Evolutionary conservation across 495 filamentous ascomycete genomes (phyloP).

Genomic region (Hypoxylon perforatum): DNA sequence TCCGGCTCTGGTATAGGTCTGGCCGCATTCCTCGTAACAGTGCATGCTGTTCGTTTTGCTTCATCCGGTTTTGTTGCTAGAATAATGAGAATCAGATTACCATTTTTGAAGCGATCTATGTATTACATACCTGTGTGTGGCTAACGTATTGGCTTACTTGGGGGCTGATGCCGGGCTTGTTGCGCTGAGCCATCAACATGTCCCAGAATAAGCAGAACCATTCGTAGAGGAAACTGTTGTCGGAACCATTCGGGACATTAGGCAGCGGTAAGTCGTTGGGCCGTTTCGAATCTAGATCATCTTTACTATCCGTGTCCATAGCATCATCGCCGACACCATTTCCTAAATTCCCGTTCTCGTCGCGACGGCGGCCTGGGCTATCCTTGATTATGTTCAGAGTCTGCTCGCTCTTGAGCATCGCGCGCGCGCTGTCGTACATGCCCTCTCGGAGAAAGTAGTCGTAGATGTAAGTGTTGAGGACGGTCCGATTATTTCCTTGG

Average conservation of each 20-base stretch:
- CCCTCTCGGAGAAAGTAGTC: constrained; percentile 90
- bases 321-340: constrained; percentile 83
- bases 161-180: constrained; percentile 62
- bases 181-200: constrained; percentile 82
- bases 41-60: constrained; percentile 73
- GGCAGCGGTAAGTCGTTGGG: constrained; percentile 84
- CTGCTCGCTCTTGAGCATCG: constrained; percentile 72
- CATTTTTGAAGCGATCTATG: neutral
- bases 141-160: constrained; percentile 75
- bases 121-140: constrained; percentile 78
- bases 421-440: constrained; percentile 82
- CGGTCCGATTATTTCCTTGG: constrained; percentile 54
- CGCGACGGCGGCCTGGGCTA: constrained; percentile 69
- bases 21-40: constrained; percentile 74
- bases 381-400: constrained; percentile 65
- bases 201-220: constrained; percentile 99
- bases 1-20: constrained; percentile 64
- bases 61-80: constrained; percentile 73
- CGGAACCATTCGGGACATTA: constrained; percentile 68
- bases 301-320: constrained; percentile 86
- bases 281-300: constrained; percentile 74
- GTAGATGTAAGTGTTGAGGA: constrained; percentile 96
- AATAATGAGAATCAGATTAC: constrained; percentile 3
- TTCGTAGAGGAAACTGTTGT: constrained; percentile 86
- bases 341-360: constrained; percentile 68